Conservation (phyloP, 345 rosid genomes). For the Salix udensis region DNA sequence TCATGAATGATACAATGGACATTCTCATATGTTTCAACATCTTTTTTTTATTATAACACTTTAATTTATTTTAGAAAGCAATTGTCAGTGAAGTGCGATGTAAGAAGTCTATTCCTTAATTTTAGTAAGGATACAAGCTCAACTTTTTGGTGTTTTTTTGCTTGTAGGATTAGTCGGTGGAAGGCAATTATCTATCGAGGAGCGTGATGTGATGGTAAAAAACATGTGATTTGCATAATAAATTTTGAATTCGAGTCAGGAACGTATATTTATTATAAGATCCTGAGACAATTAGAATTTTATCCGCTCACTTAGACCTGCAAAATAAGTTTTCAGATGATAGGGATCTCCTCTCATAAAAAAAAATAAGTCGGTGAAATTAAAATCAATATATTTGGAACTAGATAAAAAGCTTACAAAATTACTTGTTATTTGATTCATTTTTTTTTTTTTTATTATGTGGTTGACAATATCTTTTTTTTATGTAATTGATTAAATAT, state of each 20-base stretch:
- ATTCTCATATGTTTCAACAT: background rate
- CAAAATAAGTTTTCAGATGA: too few species aligned
- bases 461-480: too few species aligned
- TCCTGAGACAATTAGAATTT: rapidly evolving
- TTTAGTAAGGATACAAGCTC: background rate
- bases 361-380: background rate
- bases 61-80: background rate
- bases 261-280: rapidly evolving
- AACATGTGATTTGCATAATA: rapidly evolving
- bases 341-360: too few species aligned
- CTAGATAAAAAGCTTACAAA: background rate
- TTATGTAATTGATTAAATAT: too few species aligned
- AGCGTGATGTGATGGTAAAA: too few species aligned
- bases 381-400: background rate
- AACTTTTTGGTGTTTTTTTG: background rate
- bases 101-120: background rate
- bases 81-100: background rate
- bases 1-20: too few species aligned
- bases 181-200: too few species aligned
- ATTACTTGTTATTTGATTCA: background rate
- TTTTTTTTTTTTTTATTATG: too few species aligned
- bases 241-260: rapidly evolving
- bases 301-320: rapidly evolving
- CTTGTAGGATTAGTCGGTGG: background rate
- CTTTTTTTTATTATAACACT: background rate